Percentiles rank a stretch among this genome's conserved stretches.
phyloP scores from a whole-genome alignment of 306 rosid species.

The Fragaria ananassa region DNA sequence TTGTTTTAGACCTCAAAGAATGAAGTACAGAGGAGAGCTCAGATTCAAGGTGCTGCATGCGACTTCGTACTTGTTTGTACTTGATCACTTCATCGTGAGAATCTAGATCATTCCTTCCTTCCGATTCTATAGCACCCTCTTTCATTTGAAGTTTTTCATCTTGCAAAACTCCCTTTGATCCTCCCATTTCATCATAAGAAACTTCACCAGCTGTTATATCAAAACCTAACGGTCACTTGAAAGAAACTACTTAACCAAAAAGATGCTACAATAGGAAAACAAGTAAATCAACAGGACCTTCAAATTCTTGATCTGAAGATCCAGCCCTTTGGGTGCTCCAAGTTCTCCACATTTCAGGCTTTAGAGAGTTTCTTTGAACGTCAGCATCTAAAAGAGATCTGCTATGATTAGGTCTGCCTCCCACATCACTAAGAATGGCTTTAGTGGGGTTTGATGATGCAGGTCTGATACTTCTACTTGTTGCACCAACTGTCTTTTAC shows the following conservation, averaged over 20 bases:
- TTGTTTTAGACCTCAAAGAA: slow-evolving; percentile 46
- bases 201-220: slow-evolving; percentile 58
- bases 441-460: slow-evolving; percentile 36
- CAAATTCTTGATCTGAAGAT: slow-evolving; percentile 39
- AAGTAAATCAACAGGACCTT: slow-evolving; percentile 49
- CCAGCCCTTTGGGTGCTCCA: slow-evolving; percentile 70
- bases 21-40: slow-evolving; percentile 61
- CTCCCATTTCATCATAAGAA: slow-evolving; percentile 35
- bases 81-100: slow-evolving; percentile 30
- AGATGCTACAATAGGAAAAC: slow-evolving; percentile 6
- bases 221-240: slow-evolving; percentile 25
- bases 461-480: slow-evolving; percentile 33
- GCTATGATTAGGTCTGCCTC: slow-evolving; percentile 32
- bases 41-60: slow-evolving; percentile 53
- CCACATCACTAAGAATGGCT: slow-evolving; percentile 26
- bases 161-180: slow-evolving; percentile 29
- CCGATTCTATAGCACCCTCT: slow-evolving; percentile 23
- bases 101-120: slow-evolving; percentile 31
- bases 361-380: slow-evolving; percentile 30
- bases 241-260: slow-evolving; percentile 2
- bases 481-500: slow-evolving; percentile 56
- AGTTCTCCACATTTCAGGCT: slow-evolving; percentile 58
- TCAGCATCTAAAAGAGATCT: slow-evolving; percentile 34
- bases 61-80: slow-evolving; percentile 42
- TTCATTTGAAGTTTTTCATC: slow-evolving; percentile 28